Base-by-base conservation (phyloP, 441 rosid species). In the Cnidoscolus chayamansa region DNA sequence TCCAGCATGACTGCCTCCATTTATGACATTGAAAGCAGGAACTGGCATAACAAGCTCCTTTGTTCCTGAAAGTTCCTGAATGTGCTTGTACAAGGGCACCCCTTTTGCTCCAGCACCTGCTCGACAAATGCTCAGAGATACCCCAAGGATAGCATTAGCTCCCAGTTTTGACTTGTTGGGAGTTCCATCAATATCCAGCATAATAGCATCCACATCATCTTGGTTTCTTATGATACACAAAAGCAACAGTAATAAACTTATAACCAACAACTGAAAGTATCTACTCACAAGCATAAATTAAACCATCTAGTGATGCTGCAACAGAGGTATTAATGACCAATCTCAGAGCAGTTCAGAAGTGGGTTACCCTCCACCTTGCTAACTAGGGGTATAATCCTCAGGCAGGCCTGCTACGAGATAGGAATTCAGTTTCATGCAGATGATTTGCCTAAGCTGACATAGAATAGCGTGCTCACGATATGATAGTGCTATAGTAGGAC, bases 51-150 rank as follows among this genome's bases (percentile, higher is more conserved):
- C 98, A 31, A 92, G 96, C 83, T 94, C 97, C 81, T 87, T 87
- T 8, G 96, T 89, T 68, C 90, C 89, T 0, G 97, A 86, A 62
- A 92, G 48, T 32, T 94, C 97, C 85, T 92, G 98, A 62, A 94
- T 92, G 75, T 94, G 98, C 80, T 87, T 87, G 82, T 90, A 94
- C 76, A 94, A 76, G 30, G 98, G 96, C 76, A 92, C 77, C 71
- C 92, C 97, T 78, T 92, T 92, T 0, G 97, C 97, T 64, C 93
- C 97, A 53, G 97, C 98, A 67, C 98, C 97, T 37, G 98, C 98
- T 78, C 98, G 84, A 65, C 98, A 94, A 45, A 88, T 84, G 16
- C 98, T 90, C 71, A 94, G 80, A 10, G 98, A 94, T 12, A 90
- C 97, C 74, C 98, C 98, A 65, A 94, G 77, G 58, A 92, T 92